phyloP scores from a whole-genome alignment of 352 stramenopile genomes.

The Phytophthora hybrid region DNA sequence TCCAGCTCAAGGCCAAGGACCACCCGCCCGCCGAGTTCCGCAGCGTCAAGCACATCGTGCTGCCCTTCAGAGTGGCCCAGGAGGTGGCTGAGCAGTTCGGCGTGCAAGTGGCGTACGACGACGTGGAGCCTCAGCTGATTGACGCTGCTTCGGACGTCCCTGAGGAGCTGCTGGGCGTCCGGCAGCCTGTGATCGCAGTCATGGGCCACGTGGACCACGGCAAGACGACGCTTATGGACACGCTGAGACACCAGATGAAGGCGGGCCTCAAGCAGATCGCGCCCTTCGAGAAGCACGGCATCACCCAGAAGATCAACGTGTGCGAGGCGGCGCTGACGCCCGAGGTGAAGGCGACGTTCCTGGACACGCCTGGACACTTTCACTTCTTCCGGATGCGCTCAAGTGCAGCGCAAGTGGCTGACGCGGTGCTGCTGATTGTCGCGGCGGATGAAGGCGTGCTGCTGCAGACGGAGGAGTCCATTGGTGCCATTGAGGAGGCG shows the following conservation, averaged over 20 bases:
- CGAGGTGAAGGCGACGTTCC: slow-evolving; percentile 92
- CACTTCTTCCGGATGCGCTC: slow-evolving; percentile 99
- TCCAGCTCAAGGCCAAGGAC: slow-evolving; percentile 55
- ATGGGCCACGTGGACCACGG: slow-evolving; percentile 99
- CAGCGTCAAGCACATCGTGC: slow-evolving; percentile 78
- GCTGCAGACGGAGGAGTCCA: slow-evolving; percentile 98
- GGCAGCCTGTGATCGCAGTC: slow-evolving; percentile 98
- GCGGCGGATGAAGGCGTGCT: slow-evolving; percentile 98
- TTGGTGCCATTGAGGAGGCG: slow-evolving; percentile 85
- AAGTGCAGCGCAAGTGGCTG: slow-evolving; percentile 97
- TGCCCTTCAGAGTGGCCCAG: slow-evolving; percentile 72
- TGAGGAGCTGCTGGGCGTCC: slow-evolving; percentile 38
- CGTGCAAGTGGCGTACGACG: slow-evolving; percentile 58
- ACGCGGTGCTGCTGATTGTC: slow-evolving; percentile 97
- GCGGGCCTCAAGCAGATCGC: slow-evolving; percentile 71
- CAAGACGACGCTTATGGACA: slow-evolving; percentile 99
- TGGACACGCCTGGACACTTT: slow-evolving; percentile 99
- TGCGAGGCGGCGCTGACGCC: slow-evolving; percentile 93
- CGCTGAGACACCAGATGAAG: slow-evolving; percentile 83
- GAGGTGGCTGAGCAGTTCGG: slow-evolving; percentile 60
- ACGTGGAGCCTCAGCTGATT: slow-evolving; percentile 63
- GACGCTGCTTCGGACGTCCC: slow-evolving; percentile 23
- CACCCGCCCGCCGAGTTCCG: slow-evolving; percentile 68
- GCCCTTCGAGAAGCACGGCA: slow-evolving; percentile 95
- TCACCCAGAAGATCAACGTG: slow-evolving; percentile 99